Percentiles rank a stretch among this genome's conserved stretches.
Conservation (phyloP, 495 filamentous ascomycete genomes). For the Trichoderma virens region DNA sequence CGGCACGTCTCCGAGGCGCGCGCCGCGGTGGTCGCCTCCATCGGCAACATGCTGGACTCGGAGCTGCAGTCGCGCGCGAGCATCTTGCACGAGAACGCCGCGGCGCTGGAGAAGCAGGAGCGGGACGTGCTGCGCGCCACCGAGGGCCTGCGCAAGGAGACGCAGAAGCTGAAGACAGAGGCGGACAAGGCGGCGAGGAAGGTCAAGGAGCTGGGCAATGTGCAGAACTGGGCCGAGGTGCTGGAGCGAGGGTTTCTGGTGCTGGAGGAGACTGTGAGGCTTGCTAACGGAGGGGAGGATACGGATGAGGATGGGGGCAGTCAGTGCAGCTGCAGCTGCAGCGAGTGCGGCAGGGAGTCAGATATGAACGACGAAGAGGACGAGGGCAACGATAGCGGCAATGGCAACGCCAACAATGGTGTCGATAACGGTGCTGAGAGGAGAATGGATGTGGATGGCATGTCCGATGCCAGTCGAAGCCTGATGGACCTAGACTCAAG, state of each 20-base stretch:
- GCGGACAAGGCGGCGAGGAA: conserved; percentile 59
- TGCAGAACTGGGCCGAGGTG: conserved; percentile 98
- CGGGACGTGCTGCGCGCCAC: conserved; percentile 58
- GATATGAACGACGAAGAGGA: conserved; percentile 10
- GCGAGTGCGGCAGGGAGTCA: conserved; percentile 21
- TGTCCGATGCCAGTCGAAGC: conserved; percentile 12
- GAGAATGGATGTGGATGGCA: conserved; percentile 10
- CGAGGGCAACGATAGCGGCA: background rate
- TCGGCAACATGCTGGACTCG: conserved; percentile 63
- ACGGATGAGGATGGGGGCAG: conserved; percentile 25
- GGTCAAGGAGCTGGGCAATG: conserved; percentile 88
- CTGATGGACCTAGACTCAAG: conserved; percentile 5
- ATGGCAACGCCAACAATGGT: background rate
- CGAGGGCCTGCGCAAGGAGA: conserved; percentile 60
- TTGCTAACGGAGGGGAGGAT: conserved; percentile 45
- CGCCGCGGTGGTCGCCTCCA: conserved; percentile 68
- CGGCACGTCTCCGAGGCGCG: conserved; percentile 55
- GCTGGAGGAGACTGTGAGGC: conserved; percentile 75
- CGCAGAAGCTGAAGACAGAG: conserved; percentile 58
- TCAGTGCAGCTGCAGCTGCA: conserved; percentile 26
- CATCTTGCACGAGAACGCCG: conserved; percentile 67
- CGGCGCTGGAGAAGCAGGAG: conserved; percentile 64
- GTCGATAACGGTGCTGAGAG: background rate
- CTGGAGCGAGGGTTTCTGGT: conserved; percentile 85
- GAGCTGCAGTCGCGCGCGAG: conserved; percentile 65